Conservation (phyloP, 1,284 basidiomycete genomes). For the Trichosporon faecale region DNA sequence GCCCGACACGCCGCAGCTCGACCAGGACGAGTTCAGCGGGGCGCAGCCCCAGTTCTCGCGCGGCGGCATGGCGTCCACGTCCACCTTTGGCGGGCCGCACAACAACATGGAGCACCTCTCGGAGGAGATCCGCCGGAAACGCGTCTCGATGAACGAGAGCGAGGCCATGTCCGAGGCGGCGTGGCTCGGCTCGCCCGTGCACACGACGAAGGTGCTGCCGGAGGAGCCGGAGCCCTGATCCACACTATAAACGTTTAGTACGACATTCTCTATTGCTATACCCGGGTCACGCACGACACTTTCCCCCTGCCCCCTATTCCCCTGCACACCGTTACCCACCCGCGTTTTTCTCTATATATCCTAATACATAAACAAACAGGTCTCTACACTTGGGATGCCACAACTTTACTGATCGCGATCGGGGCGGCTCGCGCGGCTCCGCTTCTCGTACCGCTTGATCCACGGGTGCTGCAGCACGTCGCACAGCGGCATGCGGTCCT, state of each 20-base stretch:
- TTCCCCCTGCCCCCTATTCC: not conserved
- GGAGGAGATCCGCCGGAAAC: not conserved
- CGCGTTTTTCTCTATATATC: not conserved
- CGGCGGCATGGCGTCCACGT: constrained; percentile 3
- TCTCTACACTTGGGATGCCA: not conserved
- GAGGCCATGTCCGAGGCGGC: constrained; percentile 5
- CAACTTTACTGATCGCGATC: not conserved
- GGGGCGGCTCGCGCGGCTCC: not conserved
- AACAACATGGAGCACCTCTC: not conserved
- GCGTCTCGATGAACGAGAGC: constrained; percentile 4
- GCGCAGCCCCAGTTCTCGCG: not conserved
- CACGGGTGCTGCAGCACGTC: constrained; percentile 87
- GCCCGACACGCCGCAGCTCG: constrained; percentile 7
- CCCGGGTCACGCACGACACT: not conserved
- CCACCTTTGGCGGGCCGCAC: not conserved
- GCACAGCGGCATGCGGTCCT: constrained; percentile 72
- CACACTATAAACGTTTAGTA: not conserved
- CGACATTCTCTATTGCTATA: not conserved
- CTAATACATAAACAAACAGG: not conserved
- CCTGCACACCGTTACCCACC: not conserved
- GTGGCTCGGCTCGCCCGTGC: not conserved
- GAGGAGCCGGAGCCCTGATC: not conserved
- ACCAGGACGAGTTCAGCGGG: constrained; percentile 3
- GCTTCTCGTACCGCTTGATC: constrained; percentile 71
- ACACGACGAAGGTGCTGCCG: not conserved